Evolutionary conservation across 2,329 filamentous ascomycete species (phyloP).

Genomic region (Arthrobotrys iridis): DNA sequence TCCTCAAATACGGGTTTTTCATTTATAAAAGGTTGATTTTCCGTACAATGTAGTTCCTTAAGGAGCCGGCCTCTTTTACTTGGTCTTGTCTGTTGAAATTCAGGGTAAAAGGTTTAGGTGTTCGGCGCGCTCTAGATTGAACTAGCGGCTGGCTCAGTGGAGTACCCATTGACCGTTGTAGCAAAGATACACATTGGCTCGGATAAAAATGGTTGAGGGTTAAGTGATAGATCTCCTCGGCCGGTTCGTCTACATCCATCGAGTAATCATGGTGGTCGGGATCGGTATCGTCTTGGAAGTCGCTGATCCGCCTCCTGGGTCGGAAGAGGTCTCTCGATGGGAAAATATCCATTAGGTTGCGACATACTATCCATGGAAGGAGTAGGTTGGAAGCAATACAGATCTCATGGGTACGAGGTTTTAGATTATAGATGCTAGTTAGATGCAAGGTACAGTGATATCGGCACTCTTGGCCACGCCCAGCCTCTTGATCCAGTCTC

Average conservation of each 20-base stretch:
- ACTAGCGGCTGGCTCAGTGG: not conserved
- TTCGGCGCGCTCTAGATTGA: not conserved
- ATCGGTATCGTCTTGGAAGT: not conserved
- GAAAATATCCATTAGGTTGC: conserved; percentile 39
- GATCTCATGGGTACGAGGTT: not conserved
- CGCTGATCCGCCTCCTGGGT: conserved; percentile 8
- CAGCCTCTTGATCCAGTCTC: too few relatives aligned
- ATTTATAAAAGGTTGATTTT: not conserved
- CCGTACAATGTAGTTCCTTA: conserved; percentile 48
- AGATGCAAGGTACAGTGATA: not conserved
- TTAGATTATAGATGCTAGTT: not conserved
- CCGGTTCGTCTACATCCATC: conserved; percentile 19
- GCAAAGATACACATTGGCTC: conserved; percentile 19
- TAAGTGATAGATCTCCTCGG: conserved; percentile 50
- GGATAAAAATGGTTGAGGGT: conserved; percentile 47
- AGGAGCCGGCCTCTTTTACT: conserved; percentile 31
- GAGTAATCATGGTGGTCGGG: not conserved
- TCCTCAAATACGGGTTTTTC: not conserved
- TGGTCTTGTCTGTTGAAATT: conserved; percentile 41
- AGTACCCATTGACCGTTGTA: conserved; percentile 44
- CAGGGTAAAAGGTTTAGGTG: conserved; percentile 5
- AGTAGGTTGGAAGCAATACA: not conserved
- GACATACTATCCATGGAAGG: conserved; percentile 25
- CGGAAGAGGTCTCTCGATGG: conserved; percentile 34
- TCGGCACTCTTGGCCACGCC: too few relatives aligned